These are phyloP conservation scores for Saccharomycopsis microspora DNA, from an alignment of 805 yeast genomes.

Conservation along the genomic window DNA sequence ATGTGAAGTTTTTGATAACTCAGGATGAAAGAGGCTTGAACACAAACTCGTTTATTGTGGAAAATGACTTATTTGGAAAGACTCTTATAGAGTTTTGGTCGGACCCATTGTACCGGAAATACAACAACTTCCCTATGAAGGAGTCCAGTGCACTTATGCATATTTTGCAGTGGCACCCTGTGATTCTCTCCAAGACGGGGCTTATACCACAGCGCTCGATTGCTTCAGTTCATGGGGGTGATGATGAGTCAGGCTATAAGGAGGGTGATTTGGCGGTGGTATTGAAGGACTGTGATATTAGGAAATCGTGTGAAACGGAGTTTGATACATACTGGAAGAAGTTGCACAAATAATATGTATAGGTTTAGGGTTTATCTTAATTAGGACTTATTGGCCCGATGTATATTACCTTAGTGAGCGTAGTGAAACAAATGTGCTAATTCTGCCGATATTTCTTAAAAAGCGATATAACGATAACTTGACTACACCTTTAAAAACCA, in stretches of 20 bases:
- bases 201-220: constrained; percentile 56
- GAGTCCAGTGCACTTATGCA: constrained; percentile 74
- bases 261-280: constrained; percentile 60
- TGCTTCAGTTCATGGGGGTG: constrained; percentile 31
- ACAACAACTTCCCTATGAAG: constrained; percentile 41
- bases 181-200: constrained; percentile 58
- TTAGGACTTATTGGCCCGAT: no score
- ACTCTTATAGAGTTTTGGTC: constrained; percentile 72
- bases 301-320: constrained; percentile 40
- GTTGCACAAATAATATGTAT: no score
- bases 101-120: constrained; percentile 59
- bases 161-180: constrained; percentile 91
- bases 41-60: constrained; percentile 60
- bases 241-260: constrained; percentile 39
- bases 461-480: background rate
- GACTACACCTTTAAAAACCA: no score
- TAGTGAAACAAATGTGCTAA: background rate
- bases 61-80: constrained; percentile 52
- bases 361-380: no score
- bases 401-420: no score
- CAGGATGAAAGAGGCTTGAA: constrained; percentile 58
- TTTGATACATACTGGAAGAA: constrained; percentile 30
- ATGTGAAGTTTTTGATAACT: constrained; percentile 51
- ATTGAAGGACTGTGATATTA: constrained; percentile 41
- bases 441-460: background rate